A percentile compares a stretch with the other conserved stretches of the same genome.
Conservation (phyloP, 2,329 filamentous ascomycete genomes). For the Claviceps sp. region DNA sequence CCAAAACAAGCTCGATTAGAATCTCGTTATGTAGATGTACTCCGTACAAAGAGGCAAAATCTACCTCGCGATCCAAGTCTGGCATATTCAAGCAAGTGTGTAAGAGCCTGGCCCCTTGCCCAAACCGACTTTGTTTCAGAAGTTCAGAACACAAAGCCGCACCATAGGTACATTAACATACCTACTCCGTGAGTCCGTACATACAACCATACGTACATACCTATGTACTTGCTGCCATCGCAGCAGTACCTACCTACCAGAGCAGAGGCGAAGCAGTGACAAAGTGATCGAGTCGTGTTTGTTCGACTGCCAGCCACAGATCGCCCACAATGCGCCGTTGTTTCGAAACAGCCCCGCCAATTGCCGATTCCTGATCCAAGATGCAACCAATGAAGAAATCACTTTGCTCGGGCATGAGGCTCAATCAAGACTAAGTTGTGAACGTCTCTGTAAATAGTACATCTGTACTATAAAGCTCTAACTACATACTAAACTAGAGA, state of each 20-base stretch:
- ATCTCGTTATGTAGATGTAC: neutral
- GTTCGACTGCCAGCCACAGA: neutral
- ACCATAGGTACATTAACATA: too few relatives aligned
- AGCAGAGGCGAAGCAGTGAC: neutral
- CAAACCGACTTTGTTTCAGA: neutral
- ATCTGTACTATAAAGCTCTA: too few relatives aligned
- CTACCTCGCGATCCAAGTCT: neutral
- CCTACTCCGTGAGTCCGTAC: neutral
- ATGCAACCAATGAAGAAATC: neutral
- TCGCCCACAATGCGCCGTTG: neutral
- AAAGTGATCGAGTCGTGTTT: neutral
- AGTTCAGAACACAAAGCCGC: neutral
- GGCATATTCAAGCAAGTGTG: neutral
- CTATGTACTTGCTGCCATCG: neutral
- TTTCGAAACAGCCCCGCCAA: neutral
- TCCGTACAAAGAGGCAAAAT: neutral
- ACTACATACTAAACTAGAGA: too few relatives aligned
- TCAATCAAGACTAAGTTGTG: neutral
- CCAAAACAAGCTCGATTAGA: slow-evolving; percentile 2
- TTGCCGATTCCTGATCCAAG: neutral
- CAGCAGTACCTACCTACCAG: neutral
- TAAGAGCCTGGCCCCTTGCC: neutral
- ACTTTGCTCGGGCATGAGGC: neutral
- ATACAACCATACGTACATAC: neutral
- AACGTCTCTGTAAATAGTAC: too few relatives aligned